Percentiles rank a stretch among this genome's conserved stretches.
Conservation (phyloP, 306 rosid species). For the Mucuna pruriens region DNA sequence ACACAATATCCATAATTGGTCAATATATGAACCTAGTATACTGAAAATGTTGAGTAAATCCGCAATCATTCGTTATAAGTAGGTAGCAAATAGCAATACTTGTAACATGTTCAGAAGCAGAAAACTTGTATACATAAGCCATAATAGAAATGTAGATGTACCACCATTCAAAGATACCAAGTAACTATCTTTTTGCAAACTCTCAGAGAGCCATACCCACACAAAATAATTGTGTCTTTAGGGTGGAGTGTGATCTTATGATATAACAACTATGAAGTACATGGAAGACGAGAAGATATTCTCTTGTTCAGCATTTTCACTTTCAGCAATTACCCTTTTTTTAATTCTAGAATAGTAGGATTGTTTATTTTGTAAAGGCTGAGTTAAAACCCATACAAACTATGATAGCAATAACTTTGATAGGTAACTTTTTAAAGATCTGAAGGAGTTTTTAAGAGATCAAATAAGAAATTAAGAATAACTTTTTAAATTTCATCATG, state of each 20-base stretch:
- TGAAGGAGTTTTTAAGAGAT: conserved; percentile 1
- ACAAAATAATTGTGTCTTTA: conserved; percentile 9
- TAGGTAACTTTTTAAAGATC: conserved; percentile 2
- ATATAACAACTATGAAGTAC: conserved; percentile 1
- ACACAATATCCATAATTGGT: conserved; percentile 24
- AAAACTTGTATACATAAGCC: conserved; percentile 15
- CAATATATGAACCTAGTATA: conserved; percentile 28
- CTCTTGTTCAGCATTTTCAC: conserved; percentile 18
- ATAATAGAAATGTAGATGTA: conserved; percentile 10
- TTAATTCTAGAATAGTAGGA: not conserved
- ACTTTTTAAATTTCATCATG: not conserved
- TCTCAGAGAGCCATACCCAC: not conserved
- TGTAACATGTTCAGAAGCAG: conserved; percentile 10
- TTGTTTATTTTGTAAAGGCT: not conserved
- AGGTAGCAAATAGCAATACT: not conserved
- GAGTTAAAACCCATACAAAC: not conserved
- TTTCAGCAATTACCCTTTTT: conserved; percentile 11
- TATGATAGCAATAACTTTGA: not conserved
- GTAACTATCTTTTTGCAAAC: not conserved
- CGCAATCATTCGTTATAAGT: not conserved
- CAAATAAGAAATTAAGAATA: not conserved
- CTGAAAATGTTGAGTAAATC: conserved; percentile 28
- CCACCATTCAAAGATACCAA: not conserved
- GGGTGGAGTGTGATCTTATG: not conserved
- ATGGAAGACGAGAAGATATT: not conserved